phyloP scores from a whole-genome alignment of 2,329 filamentous ascomycete species.

The Apiospora arundinis region DNA sequence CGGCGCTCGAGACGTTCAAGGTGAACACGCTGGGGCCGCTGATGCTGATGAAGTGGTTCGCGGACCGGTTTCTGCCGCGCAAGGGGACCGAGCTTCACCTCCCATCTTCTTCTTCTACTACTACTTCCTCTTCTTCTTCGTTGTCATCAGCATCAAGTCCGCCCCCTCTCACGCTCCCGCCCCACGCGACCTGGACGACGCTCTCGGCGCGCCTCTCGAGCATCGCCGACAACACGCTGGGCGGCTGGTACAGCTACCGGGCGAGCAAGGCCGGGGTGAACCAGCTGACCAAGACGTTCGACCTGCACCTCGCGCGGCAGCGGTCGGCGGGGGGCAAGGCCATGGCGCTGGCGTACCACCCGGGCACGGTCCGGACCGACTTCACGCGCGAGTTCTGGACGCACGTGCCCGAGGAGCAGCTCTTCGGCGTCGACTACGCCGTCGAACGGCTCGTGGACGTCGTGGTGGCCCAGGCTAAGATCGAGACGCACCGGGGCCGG shows the following conservation, averaged over 20 bases:
- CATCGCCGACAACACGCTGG: constrained; percentile 72
- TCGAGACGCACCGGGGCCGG: constrained; percentile 61
- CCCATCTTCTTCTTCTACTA: neutral
- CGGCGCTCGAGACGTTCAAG: constrained; percentile 71
- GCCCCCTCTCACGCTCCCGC: constrained; percentile 46
- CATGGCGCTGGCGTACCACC: constrained; percentile 75
- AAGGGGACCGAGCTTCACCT: constrained; percentile 51
- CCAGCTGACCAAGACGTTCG: constrained; percentile 73
- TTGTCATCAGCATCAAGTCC: neutral
- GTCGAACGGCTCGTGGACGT: constrained; percentile 70
- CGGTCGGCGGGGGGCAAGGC: constrained; percentile 63
- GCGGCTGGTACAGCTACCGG: constrained; percentile 85
- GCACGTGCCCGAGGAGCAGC: constrained; percentile 62
- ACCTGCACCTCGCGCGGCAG: constrained; percentile 65
- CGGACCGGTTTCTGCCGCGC: constrained; percentile 66
- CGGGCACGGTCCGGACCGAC: constrained; percentile 80
- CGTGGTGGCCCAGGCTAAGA: constrained; percentile 48
- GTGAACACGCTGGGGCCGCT: constrained; percentile 78
- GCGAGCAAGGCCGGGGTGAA: constrained; percentile 78
- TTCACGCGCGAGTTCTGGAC: constrained; percentile 77
- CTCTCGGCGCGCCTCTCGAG: constrained; percentile 82
- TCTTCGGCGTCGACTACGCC: constrained; percentile 72
- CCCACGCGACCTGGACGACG: constrained; percentile 70
- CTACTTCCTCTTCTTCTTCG: neutral
- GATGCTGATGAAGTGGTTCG: constrained; percentile 79